Base-by-base conservation (phyloP, 2,329 filamentous ascomycete species). In the Fusarium brachygibbosum region DNA sequence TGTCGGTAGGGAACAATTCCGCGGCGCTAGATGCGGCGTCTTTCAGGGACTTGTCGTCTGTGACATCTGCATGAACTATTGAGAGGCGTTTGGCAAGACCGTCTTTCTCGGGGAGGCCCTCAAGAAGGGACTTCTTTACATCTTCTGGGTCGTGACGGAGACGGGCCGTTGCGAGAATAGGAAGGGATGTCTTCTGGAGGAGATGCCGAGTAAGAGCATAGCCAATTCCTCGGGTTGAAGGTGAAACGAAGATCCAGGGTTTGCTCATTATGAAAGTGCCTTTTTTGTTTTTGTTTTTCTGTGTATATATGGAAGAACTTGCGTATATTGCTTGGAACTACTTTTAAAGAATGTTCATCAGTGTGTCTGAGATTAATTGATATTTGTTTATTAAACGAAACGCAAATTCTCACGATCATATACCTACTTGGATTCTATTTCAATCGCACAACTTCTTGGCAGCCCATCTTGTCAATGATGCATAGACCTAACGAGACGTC, bases 21-120 rank as follows among this genome's bases (percentile, higher is more conserved):
- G 80, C 80, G 29, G 88, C 88, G 46, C 72, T 72, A 16, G 76
- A 76, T 6, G 87, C 82, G 19, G 91, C 88, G 38, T 86, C 84
- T 46, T 80, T 73, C 38, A 96, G 86, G 35, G 87, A 87, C 29
- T 80, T 65, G 79, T 94, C 92, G 73, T 92, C 87, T 5, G 80
- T 82, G 32, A 86, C 83, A 76, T 86, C 84, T 42, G 82, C 73
- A 17, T 67, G 73, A 16, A 82, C 73, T 23, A 85, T 66, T 66
- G 79, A 77, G 13, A 85, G 79, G 3, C 83, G 78, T 14, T 75
- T 69, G 8, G 76, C 71, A 31, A 75, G 51, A 54, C 66, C 63
- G 37, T 63, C 60, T n/a, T 49, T 64, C 6, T 51, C 44, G 13
- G 63, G 31, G 62, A 81, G 76, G 57, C 71, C 74, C 5, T 72